Conservation (phyloP, 495 filamentous ascomycete genomes). For the Penicillium pancosmium region DNA sequence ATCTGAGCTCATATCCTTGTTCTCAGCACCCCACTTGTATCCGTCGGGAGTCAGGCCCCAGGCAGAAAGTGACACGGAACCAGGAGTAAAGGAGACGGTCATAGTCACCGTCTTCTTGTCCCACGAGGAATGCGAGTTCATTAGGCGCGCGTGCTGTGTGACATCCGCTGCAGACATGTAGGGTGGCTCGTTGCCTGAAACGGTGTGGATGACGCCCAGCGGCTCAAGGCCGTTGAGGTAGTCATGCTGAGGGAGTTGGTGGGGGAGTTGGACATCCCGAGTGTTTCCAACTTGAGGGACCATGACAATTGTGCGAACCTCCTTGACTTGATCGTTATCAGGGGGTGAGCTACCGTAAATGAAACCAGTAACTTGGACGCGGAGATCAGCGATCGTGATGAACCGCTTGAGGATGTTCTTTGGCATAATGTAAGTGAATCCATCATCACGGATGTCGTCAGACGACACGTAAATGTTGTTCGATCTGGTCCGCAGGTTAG, state of each 20-base stretch:
- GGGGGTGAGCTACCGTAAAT: constrained; percentile 91
- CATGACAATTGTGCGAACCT: constrained; percentile 95
- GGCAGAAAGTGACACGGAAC: constrained; percentile 90
- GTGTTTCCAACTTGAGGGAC: constrained; percentile 94
- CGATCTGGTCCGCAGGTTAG: constrained; percentile 89
- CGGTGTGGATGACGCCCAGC: constrained; percentile 93
- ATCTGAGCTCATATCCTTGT: constrained; percentile 88
- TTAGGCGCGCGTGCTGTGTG: constrained; percentile 86
- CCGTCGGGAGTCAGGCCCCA: constrained; percentile 90
- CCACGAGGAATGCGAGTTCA: constrained; percentile 81
- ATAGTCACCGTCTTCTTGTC: constrained; percentile 96
- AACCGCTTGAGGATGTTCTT: constrained; percentile 99
- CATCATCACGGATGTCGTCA: constrained; percentile 80
- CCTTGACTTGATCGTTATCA: constrained; percentile 96
- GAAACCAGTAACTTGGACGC: constrained; percentile 94
- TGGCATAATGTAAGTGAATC: constrained; percentile 95
- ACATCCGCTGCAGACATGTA: constrained; percentile 97
- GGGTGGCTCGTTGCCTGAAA: constrained; percentile 89
- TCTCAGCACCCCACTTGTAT: constrained; percentile 97
- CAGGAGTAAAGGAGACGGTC: constrained; percentile 98
- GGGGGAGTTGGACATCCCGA: constrained; percentile 87
- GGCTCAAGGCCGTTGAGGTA: constrained; percentile 87
- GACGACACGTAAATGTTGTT: constrained; percentile 99
- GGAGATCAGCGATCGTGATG: constrained; percentile 96
- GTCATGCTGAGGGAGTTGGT: constrained; percentile 92